These are phyloP conservation scores for Arachnopeziza araneosa DNA, from an alignment of 2,329 filamentous ascomycete species.

Conservation along the genomic window DNA sequence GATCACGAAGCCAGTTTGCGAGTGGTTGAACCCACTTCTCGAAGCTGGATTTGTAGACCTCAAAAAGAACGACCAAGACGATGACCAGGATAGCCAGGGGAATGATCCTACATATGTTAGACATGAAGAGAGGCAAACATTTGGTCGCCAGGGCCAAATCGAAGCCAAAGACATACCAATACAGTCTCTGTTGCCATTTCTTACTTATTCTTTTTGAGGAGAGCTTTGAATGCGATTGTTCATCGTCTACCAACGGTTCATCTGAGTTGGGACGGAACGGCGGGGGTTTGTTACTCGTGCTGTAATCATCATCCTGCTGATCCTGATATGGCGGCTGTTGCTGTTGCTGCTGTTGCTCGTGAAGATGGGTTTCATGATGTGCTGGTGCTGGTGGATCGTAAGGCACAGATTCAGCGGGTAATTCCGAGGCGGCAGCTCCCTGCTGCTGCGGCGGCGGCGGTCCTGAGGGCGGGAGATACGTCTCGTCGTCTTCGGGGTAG, in stretches of 20 bases:
- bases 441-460: too few relatives aligned
- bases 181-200: constrained; percentile 14
- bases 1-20: constrained; percentile 9
- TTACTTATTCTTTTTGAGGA: constrained; percentile 7
- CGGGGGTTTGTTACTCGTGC: not conserved
- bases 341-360: not conserved
- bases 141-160: not conserved
- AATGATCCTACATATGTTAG: not conserved
- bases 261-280: not conserved
- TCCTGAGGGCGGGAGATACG: not conserved
- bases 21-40: constrained; percentile 12
- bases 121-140: not conserved
- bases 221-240: not conserved
- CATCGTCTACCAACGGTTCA: not conserved
- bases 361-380: not conserved
- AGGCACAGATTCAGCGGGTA: too few relatives aligned
- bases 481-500: not conserved
- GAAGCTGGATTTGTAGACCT: constrained; percentile 14
- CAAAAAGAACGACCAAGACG: constrained; percentile 11
- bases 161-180: constrained; percentile 9
- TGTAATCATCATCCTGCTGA: not conserved
- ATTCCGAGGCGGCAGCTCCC: not conserved
- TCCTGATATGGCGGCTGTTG: not conserved
- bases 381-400: not conserved
- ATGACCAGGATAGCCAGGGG: not conserved